Evolutionary conservation across 768 basidiomycete species (phyloP), one percentile per base, ranked within the genome.

Genomic region (Piloderma croceum): DNA sequence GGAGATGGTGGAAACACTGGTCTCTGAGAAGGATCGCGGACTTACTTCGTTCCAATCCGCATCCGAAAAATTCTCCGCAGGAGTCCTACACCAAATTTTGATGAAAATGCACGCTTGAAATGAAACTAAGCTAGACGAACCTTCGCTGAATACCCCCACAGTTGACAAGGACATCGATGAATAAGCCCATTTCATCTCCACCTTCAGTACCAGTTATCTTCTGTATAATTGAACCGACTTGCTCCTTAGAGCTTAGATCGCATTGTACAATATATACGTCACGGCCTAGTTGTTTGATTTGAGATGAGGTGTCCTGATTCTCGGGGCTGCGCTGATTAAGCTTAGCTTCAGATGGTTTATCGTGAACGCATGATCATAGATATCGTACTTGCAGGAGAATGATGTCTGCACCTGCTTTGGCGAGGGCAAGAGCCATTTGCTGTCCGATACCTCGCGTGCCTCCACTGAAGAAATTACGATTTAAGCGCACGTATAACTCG

Each of bases 131-230:
- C n/a, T n/a, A n/a, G n/a, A n/a, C n/a, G n/a, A n/a, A n/a, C n/a
- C 74, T 58, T 48, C 76, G 62, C 52, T 79, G 75, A 39, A 80
- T 81, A 20, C 79, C 78, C 38, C 76, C 81, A 55, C 83, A 84
- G 58, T 85, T 83, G 47, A 87, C 75, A 25, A 85, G 71, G 47
- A 85, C 69, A 54, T 84, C 64, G 22, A 76, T 52, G 18, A 47
- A 50, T 1, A 50, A 38, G 17, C 43, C 49, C 27, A 46, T n/a
- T 13, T 37, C 43, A 12, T 41, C 44, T n/a, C 22, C 62, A 43
- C 73, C 36, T 68, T 55, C 17, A 58, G 65, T 18, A 53, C 58
- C 64, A 69, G 61, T 35, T 57, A 33, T 62, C 56, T 24, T 73
- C 61, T 11, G 72, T 71, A 15, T n/a, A n/a, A n/a, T n/a, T n/a